phyloP scores from a whole-genome alignment of 2,329 filamentous ascomycete genomes.

The Colletotrichum liaoningense region DNA sequence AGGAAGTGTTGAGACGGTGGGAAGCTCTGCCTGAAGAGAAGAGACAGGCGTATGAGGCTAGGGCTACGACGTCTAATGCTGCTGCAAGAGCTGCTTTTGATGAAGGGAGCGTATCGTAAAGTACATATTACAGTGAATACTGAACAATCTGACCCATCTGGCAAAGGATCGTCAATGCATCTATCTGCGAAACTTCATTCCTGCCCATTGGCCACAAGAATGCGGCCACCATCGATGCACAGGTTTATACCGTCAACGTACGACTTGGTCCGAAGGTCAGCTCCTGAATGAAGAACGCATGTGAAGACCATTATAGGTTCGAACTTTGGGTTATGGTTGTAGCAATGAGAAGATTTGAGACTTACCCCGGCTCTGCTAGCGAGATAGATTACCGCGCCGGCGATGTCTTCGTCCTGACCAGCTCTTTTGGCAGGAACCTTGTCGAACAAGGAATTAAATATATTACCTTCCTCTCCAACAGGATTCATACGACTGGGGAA shows the following conservation, averaged over 20 bases:
- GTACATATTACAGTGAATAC: too few species aligned
- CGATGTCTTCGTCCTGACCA: conserved; percentile 46
- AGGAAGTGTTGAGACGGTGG: too few species aligned
- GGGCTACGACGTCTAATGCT: too few species aligned
- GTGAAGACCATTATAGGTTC: too few species aligned
- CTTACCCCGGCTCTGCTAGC: conserved; percentile 46
- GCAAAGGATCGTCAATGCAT: too few species aligned
- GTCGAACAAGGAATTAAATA: conserved; percentile 46
- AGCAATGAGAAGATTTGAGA: not conserved
- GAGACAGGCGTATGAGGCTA: too few species aligned
- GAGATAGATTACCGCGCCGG: conserved; percentile 44
- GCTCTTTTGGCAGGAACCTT: conserved; percentile 46
- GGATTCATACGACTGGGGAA: conserved; percentile 49
- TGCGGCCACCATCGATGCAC: not conserved
- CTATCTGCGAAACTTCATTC: not conserved
- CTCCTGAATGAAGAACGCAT: not conserved
- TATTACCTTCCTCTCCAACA: conserved; percentile 44
- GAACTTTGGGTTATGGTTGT: too few species aligned
- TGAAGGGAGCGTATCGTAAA: too few species aligned
- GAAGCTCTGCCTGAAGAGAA: too few species aligned
- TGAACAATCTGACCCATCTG: too few species aligned
- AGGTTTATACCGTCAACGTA: not conserved
- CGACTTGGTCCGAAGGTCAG: not conserved
- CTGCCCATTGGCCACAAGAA: conserved; percentile 1
- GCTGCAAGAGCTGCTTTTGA: too few species aligned